Conservation (phyloP, 306 rosid genomes). For the Fragaria nilgerrensis region DNA sequence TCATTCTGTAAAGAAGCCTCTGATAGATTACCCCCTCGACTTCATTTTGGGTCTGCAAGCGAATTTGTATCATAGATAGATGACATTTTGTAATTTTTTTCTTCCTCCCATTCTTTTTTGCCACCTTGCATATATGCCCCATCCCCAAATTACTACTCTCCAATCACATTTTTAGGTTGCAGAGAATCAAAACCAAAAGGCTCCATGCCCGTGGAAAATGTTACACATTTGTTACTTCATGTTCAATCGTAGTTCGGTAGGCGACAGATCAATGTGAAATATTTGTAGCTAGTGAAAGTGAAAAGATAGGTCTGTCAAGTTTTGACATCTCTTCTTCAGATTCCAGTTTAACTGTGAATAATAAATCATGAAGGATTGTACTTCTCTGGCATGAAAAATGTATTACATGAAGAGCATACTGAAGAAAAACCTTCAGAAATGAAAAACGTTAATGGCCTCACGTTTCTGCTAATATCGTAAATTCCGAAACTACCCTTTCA, state of each 20-base stretch:
- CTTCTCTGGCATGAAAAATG: too few relatives aligned
- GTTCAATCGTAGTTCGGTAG: neutral
- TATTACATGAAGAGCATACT: too few relatives aligned
- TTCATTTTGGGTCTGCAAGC: slow-evolving; percentile 40
- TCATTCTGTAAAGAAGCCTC: slow-evolving; percentile 53
- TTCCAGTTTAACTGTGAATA: neutral
- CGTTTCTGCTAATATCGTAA: neutral
- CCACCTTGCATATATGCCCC: slow-evolving; percentile 15
- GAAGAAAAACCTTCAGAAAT: too few relatives aligned
- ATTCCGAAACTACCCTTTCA: neutral
- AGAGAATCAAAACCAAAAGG: slow-evolving; percentile 43
- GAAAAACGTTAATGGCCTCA: neutral
- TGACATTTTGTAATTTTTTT: slow-evolving; percentile 12
- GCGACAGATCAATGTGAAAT: neutral
- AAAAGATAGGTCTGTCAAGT: neutral
- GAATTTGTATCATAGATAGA: slow-evolving; percentile 51
- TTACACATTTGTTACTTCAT: slow-evolving; percentile 27
- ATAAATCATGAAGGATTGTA: too few relatives aligned
- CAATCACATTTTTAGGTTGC: slow-evolving; percentile 77
- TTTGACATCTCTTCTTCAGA: neutral
- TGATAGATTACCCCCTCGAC: slow-evolving; percentile 21
- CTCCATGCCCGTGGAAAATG: slow-evolving; percentile 23
- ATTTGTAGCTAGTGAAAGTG: neutral
- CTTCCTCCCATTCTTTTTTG: neutral
- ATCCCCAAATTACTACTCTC: slow-evolving; percentile 48